Base-by-base conservation (phyloP, 2,329 filamentous ascomycete genomes). In the Diplodia corticola region DNA sequence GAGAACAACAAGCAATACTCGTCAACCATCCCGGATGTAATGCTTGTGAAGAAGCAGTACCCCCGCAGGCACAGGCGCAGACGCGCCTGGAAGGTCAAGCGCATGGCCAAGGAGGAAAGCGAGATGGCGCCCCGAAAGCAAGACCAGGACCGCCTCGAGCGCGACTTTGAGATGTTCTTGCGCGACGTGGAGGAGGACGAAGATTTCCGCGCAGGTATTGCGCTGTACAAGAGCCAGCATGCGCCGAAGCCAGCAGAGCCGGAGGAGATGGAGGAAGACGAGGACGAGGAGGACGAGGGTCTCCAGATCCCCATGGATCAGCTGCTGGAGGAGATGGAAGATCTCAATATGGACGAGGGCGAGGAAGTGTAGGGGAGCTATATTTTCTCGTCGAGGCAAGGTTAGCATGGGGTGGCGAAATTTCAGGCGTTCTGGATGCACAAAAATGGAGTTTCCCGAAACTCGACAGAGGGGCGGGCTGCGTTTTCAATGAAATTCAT, bases 41-140 rank as follows among this genome's bases (percentile, higher is more conserved):
- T 99, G 6, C 85, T 99, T 3, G 92, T 99, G 77, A 98, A 96
- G 92, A 99, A 99, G 80, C 89, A 92, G 84, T 99, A 96, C 80
- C 88, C 90, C 67, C 88, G 91, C 72, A 90, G 91, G 80, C 89
- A 91, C 83, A 96, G 94, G 86, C 86, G 88, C 83, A 86, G 84
- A 78, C 78, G 78, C 77, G 91, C 91, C 84, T 99, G 95, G 95
- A 91, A 90, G 78, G 88, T 99, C 78, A 96, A 91, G 87, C 92
- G 95, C 74, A 94, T 99, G 91, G 86, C 85, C 70, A 90, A 88
- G 80, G 93, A 98, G 69, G 92, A 97, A 76, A 90, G 91, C 71
- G 94, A 97, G 70, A 85, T 96, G 77, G 81, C 93, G 69, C 91
- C 92, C 40, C 89, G 91, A 82, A 92, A 97, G 81, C 84, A 92